These are phyloP conservation scores for Saxophila tyrrhenica DNA, from an alignment of 495 filamentous ascomycete genomes.

Conservation along the genomic window DNA sequence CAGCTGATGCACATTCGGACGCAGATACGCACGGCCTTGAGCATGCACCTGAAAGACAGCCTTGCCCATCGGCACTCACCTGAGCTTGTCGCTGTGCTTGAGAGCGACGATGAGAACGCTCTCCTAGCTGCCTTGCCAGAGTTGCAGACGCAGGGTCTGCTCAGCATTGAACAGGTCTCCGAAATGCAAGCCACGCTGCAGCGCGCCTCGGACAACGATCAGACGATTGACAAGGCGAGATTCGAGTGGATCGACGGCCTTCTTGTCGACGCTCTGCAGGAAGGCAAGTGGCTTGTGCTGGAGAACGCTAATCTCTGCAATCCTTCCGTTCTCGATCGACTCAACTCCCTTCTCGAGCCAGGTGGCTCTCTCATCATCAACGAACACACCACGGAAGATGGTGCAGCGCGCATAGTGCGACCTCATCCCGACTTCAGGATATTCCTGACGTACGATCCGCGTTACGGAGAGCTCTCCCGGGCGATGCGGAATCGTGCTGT, in stretches of 20 bases:
- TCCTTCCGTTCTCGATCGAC: conserved; percentile 81
- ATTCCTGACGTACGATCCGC: conserved; percentile 89
- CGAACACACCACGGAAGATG: conserved; percentile 74
- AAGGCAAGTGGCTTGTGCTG: conserved; percentile 84
- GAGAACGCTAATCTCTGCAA: conserved; percentile 97
- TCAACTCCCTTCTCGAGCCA: conserved; percentile 90
- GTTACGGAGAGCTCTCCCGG: conserved; percentile 84
- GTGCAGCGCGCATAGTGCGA: conserved; percentile 64
- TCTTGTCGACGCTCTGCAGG: conserved; percentile 72
- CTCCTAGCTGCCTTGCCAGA: not conserved
- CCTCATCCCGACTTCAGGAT: conserved; percentile 84
- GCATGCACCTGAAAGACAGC: not conserved
- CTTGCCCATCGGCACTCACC: not conserved
- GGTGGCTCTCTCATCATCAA: conserved; percentile 81
- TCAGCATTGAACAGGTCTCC: not conserved
- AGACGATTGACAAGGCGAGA: conserved; percentile 49
- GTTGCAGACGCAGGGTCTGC: not conserved
- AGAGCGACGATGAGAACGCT: not conserved
- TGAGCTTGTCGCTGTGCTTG: not conserved
- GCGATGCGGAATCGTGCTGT: conserved; percentile 94
- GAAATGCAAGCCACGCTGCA: not conserved
- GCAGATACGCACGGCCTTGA: conserved; percentile 44
- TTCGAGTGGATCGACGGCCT: conserved; percentile 97
- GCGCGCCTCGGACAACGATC: not conserved
- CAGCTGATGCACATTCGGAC: conserved; percentile 45